Conservation (phyloP, 352 stramenopile species). For the Globisporangium heterothallicum region DNA sequence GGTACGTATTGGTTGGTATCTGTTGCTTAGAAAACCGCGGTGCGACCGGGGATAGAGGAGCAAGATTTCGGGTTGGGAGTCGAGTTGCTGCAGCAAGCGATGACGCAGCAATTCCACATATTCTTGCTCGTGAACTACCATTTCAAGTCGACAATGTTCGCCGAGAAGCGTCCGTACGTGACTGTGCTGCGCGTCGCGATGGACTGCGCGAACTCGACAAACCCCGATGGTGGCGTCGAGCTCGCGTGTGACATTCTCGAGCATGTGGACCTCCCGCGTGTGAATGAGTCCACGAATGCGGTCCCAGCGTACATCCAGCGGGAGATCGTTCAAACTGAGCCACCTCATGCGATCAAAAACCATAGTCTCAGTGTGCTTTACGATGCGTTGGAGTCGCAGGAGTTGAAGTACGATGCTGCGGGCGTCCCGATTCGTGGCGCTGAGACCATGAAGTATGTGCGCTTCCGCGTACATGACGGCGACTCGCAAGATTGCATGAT, state of each 20-base stretch:
- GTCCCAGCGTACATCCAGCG: slow-evolving; percentile 38
- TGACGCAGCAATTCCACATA: slow-evolving; percentile 40
- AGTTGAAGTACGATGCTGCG: slow-evolving; percentile 24
- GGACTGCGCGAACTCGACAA: slow-evolving; percentile 45
- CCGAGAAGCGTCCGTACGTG: slow-evolving; percentile 46
- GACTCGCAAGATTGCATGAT: slow-evolving; percentile 43
- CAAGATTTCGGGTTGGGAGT: slow-evolving; percentile 31
- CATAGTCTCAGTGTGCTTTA: slow-evolving; percentile 39
- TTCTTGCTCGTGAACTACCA: slow-evolving; percentile 53
- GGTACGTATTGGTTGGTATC: neutral
- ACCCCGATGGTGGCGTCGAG: slow-evolving; percentile 7
- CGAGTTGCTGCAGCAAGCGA: slow-evolving; percentile 31
- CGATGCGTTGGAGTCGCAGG: slow-evolving; percentile 49
- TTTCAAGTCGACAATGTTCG: slow-evolving; percentile 53
- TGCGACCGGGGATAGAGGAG: slow-evolving; percentile 32
- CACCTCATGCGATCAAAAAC: slow-evolving; percentile 23
- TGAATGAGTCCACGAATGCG: slow-evolving; percentile 30
- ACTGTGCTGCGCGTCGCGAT: slow-evolving; percentile 48
- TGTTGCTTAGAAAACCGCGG: slow-evolving; percentile 22
- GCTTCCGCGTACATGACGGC: slow-evolving; percentile 35
- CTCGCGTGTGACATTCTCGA: slow-evolving; percentile 52
- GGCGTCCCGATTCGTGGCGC: slow-evolving; percentile 8
- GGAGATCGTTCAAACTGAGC: slow-evolving; percentile 36
- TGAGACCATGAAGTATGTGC: slow-evolving; percentile 45
- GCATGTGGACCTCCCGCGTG: slow-evolving; percentile 44